phyloP scores from a whole-genome alignment of 192 early-diverging fungal genomes.

The Podila horticola region DNA sequence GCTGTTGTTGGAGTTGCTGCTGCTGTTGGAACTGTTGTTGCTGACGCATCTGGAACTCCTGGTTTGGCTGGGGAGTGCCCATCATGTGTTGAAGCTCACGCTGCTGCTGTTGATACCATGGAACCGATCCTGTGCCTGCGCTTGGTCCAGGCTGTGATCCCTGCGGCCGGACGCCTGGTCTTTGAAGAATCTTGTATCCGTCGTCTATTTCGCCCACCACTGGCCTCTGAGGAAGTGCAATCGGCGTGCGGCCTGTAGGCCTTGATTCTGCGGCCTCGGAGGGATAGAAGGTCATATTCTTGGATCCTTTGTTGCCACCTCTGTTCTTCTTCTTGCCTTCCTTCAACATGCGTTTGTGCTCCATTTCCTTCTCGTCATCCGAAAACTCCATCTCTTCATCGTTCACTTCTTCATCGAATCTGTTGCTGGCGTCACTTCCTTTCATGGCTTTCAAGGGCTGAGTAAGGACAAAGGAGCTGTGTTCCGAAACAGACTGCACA shows the following conservation, averaged over 20 bases:
- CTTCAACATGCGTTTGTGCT: slow-evolving; percentile 61
- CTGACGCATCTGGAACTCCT: slow-evolving; percentile 41
- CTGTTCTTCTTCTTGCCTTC: slow-evolving; percentile 54
- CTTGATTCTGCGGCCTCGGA: background rate
- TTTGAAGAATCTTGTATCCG: slow-evolving; percentile 40
- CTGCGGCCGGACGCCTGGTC: slow-evolving; percentile 21
- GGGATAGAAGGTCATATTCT: background rate
- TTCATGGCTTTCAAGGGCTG: slow-evolving; percentile 71
- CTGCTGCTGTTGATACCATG: slow-evolving; percentile 48
- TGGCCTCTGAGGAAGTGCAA: slow-evolving; percentile 34
- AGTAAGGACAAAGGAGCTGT: slow-evolving; percentile 75
- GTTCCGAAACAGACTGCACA: slow-evolving; percentile 73
- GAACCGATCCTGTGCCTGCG: slow-evolving; percentile 22
- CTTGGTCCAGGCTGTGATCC: background rate
- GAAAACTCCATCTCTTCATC: slow-evolving; percentile 91
- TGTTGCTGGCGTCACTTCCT: slow-evolving; percentile 93
- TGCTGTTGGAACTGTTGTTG: slow-evolving; percentile 36
- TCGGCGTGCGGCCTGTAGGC: slow-evolving; percentile 6
- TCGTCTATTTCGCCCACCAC: slow-evolving; percentile 24
- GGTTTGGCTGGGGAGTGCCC: slow-evolving; percentile 11
- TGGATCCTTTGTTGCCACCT: slow-evolving; percentile 18
- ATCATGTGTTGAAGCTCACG: slow-evolving; percentile 42
- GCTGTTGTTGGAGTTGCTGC: slow-evolving; percentile 15
- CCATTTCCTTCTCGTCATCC: slow-evolving; percentile 90
- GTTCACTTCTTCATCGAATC: slow-evolving; percentile 90